These are phyloP conservation scores for Orbilia ellipsospora DNA, from an alignment of 2,329 filamentous ascomycete genomes.

Conservation along the genomic window DNA sequence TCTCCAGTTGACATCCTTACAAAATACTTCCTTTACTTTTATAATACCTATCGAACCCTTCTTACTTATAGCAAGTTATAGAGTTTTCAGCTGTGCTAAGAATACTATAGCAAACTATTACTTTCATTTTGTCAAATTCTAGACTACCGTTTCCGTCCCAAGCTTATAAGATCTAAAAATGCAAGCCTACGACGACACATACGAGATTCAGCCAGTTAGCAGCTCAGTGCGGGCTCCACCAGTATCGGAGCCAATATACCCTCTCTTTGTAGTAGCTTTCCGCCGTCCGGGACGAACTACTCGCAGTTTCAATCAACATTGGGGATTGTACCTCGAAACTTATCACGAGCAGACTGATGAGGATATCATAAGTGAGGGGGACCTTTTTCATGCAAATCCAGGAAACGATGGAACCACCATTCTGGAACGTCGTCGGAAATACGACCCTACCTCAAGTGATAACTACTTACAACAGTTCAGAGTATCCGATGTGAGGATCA, in stretches of 20 bases:
- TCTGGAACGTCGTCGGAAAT: neutral
- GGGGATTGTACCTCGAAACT: neutral
- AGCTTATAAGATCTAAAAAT: conserved; percentile 1
- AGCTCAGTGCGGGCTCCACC: neutral
- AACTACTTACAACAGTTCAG: neutral
- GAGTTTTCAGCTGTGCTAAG: neutral
- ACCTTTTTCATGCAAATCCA: neutral
- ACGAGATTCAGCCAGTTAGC: neutral
- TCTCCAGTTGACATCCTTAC: neutral
- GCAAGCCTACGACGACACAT: neutral
- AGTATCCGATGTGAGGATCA: neutral
- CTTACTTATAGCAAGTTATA: conserved; percentile 3
- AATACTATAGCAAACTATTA: neutral
- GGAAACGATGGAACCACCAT: neutral
- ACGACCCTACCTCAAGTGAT: neutral
- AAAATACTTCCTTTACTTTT: conserved; percentile 1
- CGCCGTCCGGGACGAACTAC: neutral
- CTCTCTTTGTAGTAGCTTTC: neutral
- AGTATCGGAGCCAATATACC: neutral
- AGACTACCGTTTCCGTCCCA: neutral
- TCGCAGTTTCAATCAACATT: neutral
- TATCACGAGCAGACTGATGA: neutral
- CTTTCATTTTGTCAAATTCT: conserved; percentile 2
- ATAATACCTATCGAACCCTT: neutral
- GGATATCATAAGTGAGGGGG: neutral